Conservation (phyloP, 1,284 basidiomycete genomes). For the Trichosporon sp. region DNA sequence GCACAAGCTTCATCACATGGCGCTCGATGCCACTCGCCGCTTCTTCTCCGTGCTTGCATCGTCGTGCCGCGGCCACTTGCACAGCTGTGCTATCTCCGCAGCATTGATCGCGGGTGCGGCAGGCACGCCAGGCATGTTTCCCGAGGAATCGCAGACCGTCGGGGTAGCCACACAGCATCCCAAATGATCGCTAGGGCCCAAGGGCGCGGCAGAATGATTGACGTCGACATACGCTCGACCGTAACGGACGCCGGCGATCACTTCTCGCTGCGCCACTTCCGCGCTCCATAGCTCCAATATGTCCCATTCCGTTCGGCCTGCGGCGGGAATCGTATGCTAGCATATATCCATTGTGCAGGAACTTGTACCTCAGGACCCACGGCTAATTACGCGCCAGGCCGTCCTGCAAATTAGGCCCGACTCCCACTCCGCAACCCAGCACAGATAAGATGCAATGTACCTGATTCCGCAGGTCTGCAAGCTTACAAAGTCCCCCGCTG, state of each 20-base stretch:
- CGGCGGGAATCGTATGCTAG: not conserved
- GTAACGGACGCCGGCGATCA: not conserved
- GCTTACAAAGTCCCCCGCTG: not conserved
- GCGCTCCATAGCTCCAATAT: not conserved
- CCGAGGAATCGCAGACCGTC: not conserved
- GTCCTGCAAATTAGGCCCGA: not conserved
- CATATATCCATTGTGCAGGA: not conserved
- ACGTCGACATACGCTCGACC: not conserved
- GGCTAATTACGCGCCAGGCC: not conserved
- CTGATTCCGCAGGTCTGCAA: not conserved
- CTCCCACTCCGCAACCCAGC: not conserved
- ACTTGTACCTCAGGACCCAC: not conserved
- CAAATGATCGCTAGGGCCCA: too few relatives aligned
- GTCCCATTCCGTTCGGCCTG: not conserved
- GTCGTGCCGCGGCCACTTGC: not conserved
- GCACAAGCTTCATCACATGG: not conserved
- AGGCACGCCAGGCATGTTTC: not conserved
- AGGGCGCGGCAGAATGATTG: not conserved
- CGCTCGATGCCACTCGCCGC: not conserved
- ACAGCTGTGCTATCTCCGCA: not conserved
- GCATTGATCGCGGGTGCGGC: not conserved
- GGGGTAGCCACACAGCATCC: not conserved
- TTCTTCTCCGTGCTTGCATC: not conserved
- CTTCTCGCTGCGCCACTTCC: not conserved
- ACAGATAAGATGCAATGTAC: conserved; percentile 3